Conservation (phyloP, 495 filamentous ascomycete genomes). For the Aspergillus hancockii region DNA sequence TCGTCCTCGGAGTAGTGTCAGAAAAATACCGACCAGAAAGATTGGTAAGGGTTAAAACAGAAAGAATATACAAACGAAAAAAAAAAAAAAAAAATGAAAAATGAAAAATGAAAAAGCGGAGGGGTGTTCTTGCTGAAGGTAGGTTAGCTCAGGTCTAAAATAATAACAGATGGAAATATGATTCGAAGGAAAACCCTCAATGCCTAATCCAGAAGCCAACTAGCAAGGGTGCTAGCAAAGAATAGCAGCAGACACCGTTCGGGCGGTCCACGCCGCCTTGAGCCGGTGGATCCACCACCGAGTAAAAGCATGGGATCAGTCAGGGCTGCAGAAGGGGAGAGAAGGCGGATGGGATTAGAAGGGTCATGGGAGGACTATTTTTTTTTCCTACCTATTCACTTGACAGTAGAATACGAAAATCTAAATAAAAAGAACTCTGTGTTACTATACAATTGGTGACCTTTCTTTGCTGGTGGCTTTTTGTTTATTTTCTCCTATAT, state of each 20-base stretch:
- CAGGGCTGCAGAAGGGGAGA: slow-evolving; percentile 13
- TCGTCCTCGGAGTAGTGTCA: not conserved
- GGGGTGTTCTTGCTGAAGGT: slow-evolving; percentile 19
- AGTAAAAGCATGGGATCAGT: slow-evolving; percentile 13
- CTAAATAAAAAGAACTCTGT: no score
- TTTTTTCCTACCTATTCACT: no score
- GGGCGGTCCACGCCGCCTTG: slow-evolving; percentile 34
- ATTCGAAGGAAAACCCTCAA: slow-evolving; percentile 8
- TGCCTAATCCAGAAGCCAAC: slow-evolving; percentile 15
- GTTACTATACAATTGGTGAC: no score
- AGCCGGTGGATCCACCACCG: slow-evolving; percentile 28
- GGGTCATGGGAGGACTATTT: slow-evolving; percentile 5
- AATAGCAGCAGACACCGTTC: slow-evolving; percentile 31
- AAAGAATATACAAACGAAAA: not conserved
- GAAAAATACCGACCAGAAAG: not conserved
- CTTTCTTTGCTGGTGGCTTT: no score
- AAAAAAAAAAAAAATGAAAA: slow-evolving; percentile 2
- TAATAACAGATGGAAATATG: slow-evolving; percentile 9
- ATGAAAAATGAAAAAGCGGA: slow-evolving; percentile 7
- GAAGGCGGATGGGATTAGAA: no score
- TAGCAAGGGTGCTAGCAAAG: slow-evolving; percentile 15
- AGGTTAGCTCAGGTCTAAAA: slow-evolving; percentile 19
- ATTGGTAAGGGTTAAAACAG: not conserved
- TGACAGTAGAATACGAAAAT: no score
- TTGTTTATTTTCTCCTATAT: no score